Evolutionary conservation across 164 flowering plant species (phyloP).

Genomic region (Liriodendron chinense): DNA sequence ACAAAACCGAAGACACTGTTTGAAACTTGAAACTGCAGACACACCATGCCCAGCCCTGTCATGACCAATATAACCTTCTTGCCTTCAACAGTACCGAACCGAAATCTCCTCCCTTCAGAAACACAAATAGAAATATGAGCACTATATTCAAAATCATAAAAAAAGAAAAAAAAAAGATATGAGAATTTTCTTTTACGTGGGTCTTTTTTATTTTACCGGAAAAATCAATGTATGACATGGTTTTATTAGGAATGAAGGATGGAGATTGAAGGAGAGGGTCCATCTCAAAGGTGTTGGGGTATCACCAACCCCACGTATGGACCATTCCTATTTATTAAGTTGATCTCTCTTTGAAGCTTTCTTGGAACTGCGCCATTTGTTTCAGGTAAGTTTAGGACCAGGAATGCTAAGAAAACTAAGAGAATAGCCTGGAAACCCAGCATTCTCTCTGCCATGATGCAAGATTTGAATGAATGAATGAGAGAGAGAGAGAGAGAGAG

Average conservation of each 20-base stretch:
- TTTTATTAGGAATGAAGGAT: constrained; percentile 29
- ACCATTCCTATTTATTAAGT: constrained; percentile 32
- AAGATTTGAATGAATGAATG: no score
- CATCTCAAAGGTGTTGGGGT: constrained; percentile 61
- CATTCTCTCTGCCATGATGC: neutral
- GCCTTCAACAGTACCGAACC: constrained; percentile 12
- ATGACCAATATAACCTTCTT: constrained; percentile 19
- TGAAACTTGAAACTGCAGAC: neutral
- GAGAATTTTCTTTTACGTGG: neutral
- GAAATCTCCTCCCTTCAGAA: constrained; percentile 21
- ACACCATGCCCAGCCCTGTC: constrained; percentile 20
- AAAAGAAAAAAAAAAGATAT: neutral
- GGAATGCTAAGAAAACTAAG: neutral
- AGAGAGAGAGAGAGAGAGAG: no score
- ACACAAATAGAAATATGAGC: neutral
- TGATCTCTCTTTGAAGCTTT: constrained; percentile 13
- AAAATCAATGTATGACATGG: constrained; percentile 33
- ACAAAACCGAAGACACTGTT: no score
- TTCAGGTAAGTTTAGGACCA: neutral
- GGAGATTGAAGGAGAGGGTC: constrained; percentile 59
- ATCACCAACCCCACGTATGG: constrained; percentile 51
- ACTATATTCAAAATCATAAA: neutral
- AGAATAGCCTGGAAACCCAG: neutral
- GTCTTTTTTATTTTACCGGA: constrained; percentile 30
- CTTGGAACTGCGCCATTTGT: constrained; percentile 13